phyloP scores from a whole-genome alignment of 2,329 filamentous ascomycete genomes.

The Stachybotrys echinatus region DNA sequence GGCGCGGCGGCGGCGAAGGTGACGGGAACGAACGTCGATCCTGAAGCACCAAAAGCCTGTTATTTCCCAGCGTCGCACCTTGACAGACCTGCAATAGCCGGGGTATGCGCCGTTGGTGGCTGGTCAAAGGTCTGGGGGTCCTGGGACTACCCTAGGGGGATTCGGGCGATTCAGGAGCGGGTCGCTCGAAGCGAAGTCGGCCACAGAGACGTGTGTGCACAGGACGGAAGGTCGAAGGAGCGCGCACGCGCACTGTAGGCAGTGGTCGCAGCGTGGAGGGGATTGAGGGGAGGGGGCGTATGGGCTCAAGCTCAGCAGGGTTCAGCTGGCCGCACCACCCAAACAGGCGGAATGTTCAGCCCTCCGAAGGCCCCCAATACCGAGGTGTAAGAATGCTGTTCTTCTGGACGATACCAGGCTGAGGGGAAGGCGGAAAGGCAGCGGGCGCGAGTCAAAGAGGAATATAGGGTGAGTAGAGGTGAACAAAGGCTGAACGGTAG shows the following conservation, averaged over 20 bases:
- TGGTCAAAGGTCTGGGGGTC: not conserved
- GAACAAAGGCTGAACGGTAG: not conserved
- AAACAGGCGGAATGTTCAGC: not conserved
- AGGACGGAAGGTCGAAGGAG: not conserved
- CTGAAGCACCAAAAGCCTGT: not conserved
- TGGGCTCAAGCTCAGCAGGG: not conserved
- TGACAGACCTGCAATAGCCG: not conserved
- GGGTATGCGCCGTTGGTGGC: not conserved
- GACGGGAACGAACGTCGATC: not conserved
- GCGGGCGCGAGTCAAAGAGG: no score
- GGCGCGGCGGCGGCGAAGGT: not conserved
- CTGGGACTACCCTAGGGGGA: not conserved
- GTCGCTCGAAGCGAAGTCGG: not conserved
- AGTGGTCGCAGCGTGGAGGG: not conserved
- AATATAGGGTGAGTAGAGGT: not conserved
- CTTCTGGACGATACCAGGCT: not conserved
- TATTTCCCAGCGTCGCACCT: not conserved
- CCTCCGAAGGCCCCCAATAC: not conserved
- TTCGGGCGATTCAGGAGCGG: not conserved
- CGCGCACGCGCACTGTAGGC: not conserved
- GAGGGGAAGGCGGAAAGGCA: no score
- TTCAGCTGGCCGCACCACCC: not conserved
- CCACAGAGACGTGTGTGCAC: not conserved
- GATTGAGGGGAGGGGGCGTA: not conserved
- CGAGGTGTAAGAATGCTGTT: not conserved